Evolutionary conservation across 805 yeast genomes (phyloP), one percentile per base, ranked within the genome.

Genomic region (Saturnispora kantuleensis): DNA sequence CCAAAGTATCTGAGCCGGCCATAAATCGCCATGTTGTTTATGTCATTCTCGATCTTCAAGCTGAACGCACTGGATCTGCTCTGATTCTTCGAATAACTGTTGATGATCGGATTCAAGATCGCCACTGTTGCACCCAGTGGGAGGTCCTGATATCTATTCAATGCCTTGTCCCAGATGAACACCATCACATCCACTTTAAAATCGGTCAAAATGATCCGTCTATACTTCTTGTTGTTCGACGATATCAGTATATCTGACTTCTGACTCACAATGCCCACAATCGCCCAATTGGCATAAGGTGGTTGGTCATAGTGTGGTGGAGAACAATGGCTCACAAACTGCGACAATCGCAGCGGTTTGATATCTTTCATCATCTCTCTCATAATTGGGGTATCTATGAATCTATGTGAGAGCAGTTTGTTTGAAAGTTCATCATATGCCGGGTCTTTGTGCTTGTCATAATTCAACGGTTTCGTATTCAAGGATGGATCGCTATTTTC

Each of bases 251-350:
- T 69, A 7, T 68, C 74, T 4, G 78, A 65, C 55, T 87, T 87
- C 16, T 58, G 55, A 4, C 77, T 65, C 0, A 89, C 66, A 2
- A 84, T 68, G 1, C 95, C 97, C n/a, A 81, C 55, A 1, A 79
- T 72, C n/a, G 81, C 80, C 83, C 87, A 88, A 56, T 89, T 88
- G 3, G 81, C 63, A 54, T 81, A 80, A 31, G 64, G 63, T 0
- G 96, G 95, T 39, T 83, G 83, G 5, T 63, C 57, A 56, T 74
- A 88, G 16, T 74, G 67, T 0, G 95, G 93, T 2, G 93, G 81
- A 28, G 59, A 28, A 51, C 1, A 88, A 77, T 50, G 79, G 77
- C 1, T 86, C 81, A 52, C 76, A 2, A 83, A 58, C 51, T 79
- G 77, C 9, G 73, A 72, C 2, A 85, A 58, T 35, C 83, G 65